Evolutionary conservation across 768 basidiomycete genomes (phyloP).

Genomic region (Brasilioporus rufonigricans): DNA sequence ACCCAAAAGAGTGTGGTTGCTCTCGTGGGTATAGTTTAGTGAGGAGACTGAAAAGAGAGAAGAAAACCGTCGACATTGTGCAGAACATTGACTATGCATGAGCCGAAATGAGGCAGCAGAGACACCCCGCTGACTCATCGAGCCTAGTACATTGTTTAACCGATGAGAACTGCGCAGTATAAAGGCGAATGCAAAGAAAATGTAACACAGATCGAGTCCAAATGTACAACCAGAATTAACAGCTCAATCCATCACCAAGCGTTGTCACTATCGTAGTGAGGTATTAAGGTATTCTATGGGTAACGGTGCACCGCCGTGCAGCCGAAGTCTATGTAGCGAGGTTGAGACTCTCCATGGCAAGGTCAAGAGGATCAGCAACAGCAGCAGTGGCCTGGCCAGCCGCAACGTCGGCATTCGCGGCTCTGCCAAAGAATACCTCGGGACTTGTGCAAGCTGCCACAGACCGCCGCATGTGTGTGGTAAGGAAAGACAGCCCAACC

Average conservation of each 20-base stretch:
- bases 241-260: neutral
- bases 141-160: neutral
- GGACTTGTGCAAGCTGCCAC: slow-evolving; percentile 94
- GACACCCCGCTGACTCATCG: slow-evolving; percentile 22
- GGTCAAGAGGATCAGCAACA: slow-evolving; percentile 54
- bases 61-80: slow-evolving; percentile 45
- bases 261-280: neutral
- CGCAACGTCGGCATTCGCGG: slow-evolving; percentile 33
- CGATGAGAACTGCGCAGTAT: neutral
- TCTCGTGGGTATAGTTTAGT: slow-evolving; percentile 6
- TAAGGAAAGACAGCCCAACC: slow-evolving; percentile 92
- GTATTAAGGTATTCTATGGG: slow-evolving; percentile 17
- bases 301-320: neutral
- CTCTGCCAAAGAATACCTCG: slow-evolving; percentile 78
- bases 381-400: slow-evolving; percentile 36
- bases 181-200: neutral
- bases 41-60: slow-evolving; percentile 38
- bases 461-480: slow-evolving; percentile 91
- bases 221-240: slow-evolving; percentile 5
- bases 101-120: neutral
- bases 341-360: slow-evolving; percentile 59
- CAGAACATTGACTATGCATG: slow-evolving; percentile 33
- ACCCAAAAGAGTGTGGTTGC: neutral
- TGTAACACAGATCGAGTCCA: neutral
- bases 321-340: slow-evolving; percentile 18